These are phyloP conservation scores for Cucurbita maxima DNA, from an alignment of 306 rosid species.

Conservation along the genomic window DNA sequence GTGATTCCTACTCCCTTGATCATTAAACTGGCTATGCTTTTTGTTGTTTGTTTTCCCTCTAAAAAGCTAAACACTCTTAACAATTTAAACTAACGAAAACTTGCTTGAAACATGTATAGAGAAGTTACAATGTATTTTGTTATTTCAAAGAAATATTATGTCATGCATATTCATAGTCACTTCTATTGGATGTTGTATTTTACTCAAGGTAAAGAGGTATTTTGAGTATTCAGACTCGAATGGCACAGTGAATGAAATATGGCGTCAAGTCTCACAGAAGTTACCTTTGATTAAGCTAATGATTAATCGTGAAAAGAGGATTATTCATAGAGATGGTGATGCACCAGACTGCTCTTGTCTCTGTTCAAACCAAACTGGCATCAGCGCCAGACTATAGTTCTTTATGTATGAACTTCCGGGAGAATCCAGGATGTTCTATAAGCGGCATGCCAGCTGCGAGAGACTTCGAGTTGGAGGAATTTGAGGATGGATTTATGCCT, in stretches of 20 bases:
- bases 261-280: constrained; percentile 81
- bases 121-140: neutral
- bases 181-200: neutral
- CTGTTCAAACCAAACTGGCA: constrained; percentile 51
- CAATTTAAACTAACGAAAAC: neutral
- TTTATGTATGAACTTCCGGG: neutral
- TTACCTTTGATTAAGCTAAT: constrained; percentile 61
- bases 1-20: neutral
- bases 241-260: constrained; percentile 62
- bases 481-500: neutral
- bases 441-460: neutral
- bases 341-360: constrained; percentile 52
- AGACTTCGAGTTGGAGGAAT: neutral
- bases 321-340: constrained; percentile 30
- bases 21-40: neutral
- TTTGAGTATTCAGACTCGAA: constrained; percentile 44
- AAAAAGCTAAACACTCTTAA: neutral
- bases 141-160: neutral
- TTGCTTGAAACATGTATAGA: neutral
- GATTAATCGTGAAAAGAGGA: constrained; percentile 66
- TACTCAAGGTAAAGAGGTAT: constrained; percentile 68
- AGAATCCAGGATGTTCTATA: neutral
- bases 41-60: neutral
- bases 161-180: neutral
- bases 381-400: neutral